Evolutionary conservation across 495 filamentous ascomycete genomes (phyloP).

Genomic region (Penicillium riverlandense): DNA sequence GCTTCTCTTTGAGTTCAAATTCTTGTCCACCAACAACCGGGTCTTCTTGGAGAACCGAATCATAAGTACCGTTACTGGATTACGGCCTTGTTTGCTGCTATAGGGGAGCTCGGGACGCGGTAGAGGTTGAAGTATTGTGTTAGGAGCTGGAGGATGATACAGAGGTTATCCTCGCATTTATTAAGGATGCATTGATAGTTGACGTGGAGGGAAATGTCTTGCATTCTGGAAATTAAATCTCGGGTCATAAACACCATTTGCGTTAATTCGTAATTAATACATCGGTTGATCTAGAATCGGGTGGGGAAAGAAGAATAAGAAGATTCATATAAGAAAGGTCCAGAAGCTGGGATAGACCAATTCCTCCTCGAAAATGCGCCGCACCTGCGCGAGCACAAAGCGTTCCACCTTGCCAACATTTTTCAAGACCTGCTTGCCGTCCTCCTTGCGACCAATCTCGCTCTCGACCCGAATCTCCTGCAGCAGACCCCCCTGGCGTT

Average conservation of each 20-base stretch:
- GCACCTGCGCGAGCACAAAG: conserved; percentile 93
- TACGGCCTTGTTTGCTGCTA: too few relatives aligned
- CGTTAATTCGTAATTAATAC: conserved; percentile 14
- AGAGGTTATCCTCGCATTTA: too few relatives aligned
- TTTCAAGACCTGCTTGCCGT: conserved; percentile 88
- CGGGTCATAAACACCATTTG: conserved; percentile 8
- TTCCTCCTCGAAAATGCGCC: conserved; percentile 95
- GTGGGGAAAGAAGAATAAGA: too few relatives aligned
- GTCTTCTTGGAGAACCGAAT: too few relatives aligned
- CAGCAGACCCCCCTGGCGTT: conserved; percentile 63
- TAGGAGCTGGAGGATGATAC: too few relatives aligned
- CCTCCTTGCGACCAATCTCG: conserved; percentile 87
- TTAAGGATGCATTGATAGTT: neutral
- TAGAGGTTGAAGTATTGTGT: too few relatives aligned
- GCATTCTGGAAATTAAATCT: conserved; percentile 8
- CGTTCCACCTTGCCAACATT: conserved; percentile 98
- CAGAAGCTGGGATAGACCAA: conserved; percentile 97
- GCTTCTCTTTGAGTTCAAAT: too few relatives aligned
- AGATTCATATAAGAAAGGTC: conserved; percentile 81
- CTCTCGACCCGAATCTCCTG: conserved; percentile 94
- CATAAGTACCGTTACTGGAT: too few relatives aligned
- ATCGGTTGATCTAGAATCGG: neutral
- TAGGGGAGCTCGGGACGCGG: too few relatives aligned
- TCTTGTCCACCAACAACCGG: too few relatives aligned
- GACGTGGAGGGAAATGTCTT: neutral